Evolutionary conservation across 2,329 filamentous ascomycete genomes (phyloP), one percentile per base, ranked within the genome.

Genomic region (Davidsoniella eucalypti): DNA sequence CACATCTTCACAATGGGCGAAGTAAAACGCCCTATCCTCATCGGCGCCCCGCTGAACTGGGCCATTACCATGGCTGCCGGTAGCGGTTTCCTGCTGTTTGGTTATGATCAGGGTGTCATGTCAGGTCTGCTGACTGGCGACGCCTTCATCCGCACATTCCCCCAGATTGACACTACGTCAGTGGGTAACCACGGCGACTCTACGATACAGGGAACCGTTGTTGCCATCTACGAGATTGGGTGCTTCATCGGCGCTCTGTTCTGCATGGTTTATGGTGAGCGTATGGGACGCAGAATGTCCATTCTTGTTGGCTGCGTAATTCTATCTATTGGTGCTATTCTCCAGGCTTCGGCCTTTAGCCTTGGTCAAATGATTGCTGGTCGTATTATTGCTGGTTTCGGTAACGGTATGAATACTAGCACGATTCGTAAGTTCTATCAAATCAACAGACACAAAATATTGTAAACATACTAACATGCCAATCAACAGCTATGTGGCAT

Each of bases 21-120:
- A 21, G 21, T 21, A 21, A 9, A 52, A 52, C 2, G 47, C 26
- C 29, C 17, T 21, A 21, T 47, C 44, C 61, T 65, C 39, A 55
- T 58, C 37, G 63, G 64, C 16, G 57, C 56, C 26, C 56, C 61
- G n/a, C 60, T 70, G 14, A 61, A 65, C 47, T 66, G 63, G 61
- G 63, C 63, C 57, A 67, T 63, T 47, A 61, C 60, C 8, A 58
- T 58, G 12, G 59, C 64, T 4, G 61, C 63, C 18, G 64, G 64
- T 39, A 58, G 60, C 6, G 64, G 63, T 38, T 65, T 66, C 54
- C 54, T 66, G 10, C 57, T 68, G 4, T 52, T 56, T 23, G 47
- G 50, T 7, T 53, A 73, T 58, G 82, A 86, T 61, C 80, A 84
- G 64, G 79, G 82, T 59, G 80, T 86, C 6, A 86, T 84, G 71